Conservation (phyloP, 805 yeast species). For the Yarrowia yakushimensis region DNA sequence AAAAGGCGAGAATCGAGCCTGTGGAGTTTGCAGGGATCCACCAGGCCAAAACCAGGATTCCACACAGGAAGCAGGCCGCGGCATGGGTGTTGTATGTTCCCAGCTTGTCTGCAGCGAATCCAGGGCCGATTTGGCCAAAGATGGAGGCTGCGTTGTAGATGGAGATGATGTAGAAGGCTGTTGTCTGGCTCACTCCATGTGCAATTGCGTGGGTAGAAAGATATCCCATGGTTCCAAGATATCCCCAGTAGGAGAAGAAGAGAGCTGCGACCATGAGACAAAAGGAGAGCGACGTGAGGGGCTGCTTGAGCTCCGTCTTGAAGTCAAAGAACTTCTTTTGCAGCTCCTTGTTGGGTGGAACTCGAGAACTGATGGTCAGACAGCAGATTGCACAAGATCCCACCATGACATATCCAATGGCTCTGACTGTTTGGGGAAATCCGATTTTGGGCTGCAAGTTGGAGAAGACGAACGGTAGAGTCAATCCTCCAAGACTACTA, state of each 20-base stretch:
- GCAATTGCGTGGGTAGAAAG: slow-evolving; percentile 36
- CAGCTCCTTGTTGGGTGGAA: slow-evolving; percentile 30
- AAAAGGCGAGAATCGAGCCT: slow-evolving; percentile 33
- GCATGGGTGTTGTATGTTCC: slow-evolving; percentile 45
- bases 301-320: slow-evolving; percentile 2
- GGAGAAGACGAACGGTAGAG: slow-evolving; percentile 48
- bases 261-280: slow-evolving; percentile 30
- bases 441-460: slow-evolving; percentile 44
- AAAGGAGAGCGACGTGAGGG: slow-evolving; percentile 26
- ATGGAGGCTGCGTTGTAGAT: slow-evolving; percentile 40
- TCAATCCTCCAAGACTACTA: slow-evolving; percentile 50
- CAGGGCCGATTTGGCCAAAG: slow-evolving; percentile 50
- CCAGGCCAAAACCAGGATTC: slow-evolving; percentile 32
- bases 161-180: slow-evolving; percentile 36
- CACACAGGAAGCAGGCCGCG: neutral
- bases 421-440: slow-evolving; percentile 49
- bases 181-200: slow-evolving; percentile 29
- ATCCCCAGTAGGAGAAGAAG: slow-evolving; percentile 28
- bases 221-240: slow-evolving; percentile 44
- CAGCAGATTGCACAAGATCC: slow-evolving; percentile 33
- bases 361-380: slow-evolving; percentile 30
- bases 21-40: slow-evolving; percentile 30
- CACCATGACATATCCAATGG: slow-evolving; percentile 44
- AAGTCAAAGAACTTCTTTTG: slow-evolving; percentile 26
- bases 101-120: slow-evolving; percentile 45